Percentiles rank a stretch among this genome's conserved stretches.
phyloP scores from a whole-genome alignment of 306 rosid genomes.

The Astragalus membranaceus region DNA sequence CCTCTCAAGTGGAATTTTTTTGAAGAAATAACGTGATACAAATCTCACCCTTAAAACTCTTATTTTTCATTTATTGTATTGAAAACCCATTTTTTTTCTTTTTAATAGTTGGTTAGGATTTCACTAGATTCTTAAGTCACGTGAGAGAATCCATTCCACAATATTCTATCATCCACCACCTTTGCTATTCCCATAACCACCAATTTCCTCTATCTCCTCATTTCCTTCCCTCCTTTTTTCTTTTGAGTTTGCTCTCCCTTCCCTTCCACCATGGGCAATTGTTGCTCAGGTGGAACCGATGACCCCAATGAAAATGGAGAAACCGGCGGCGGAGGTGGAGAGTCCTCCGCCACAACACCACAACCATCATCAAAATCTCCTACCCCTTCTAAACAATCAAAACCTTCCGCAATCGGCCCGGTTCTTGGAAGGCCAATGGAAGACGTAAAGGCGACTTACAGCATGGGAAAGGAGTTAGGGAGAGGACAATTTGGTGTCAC shows the following conservation, averaged over 20 bases:
- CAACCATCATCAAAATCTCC: conserved; percentile 23
- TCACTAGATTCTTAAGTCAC: too few species aligned
- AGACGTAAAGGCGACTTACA: conserved; percentile 49
- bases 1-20: too few species aligned
- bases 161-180: conserved; percentile 11
- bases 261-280: conserved; percentile 79
- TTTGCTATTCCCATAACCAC: conserved; percentile 20
- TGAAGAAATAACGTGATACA: too few species aligned
- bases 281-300: conserved; percentile 69
- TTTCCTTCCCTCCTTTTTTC: background rate
- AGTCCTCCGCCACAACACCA: conserved; percentile 11
- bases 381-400: conserved; percentile 31
- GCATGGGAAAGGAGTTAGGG: conserved; percentile 83
- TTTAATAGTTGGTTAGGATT: too few species aligned
- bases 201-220: background rate
- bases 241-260: conserved; percentile 6
- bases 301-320: conserved; percentile 33
- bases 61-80: too few species aligned
- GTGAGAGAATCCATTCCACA: too few species aligned
- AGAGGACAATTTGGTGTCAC: conserved; percentile 94
- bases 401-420: conserved; percentile 39
- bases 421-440: conserved; percentile 90
- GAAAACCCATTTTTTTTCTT: too few species aligned
- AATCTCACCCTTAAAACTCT: too few species aligned
- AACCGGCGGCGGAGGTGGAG: background rate